Percentiles rank a stretch among this genome's conserved stretches.
These are phyloP conservation scores for Wickerhamiella shivajii DNA, from an alignment of 805 yeast species.

Conservation along the genomic window DNA sequence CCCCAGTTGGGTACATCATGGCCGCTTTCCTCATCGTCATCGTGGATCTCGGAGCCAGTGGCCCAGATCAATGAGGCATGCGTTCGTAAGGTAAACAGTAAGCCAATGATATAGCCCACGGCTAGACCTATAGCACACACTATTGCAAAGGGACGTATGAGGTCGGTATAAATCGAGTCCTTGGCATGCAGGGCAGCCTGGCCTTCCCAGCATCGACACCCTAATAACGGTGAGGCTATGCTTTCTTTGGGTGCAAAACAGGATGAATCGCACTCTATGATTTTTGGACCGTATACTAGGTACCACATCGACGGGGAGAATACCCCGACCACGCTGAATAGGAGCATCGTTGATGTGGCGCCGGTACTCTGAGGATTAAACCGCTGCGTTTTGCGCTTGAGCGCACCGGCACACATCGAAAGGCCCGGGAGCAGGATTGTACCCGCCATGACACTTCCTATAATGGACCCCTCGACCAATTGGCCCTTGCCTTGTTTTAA, in stretches of 20 bases:
- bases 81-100: slow-evolving; percentile 84
- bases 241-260: background rate
- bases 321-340: slow-evolving; percentile 81
- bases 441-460: slow-evolving; percentile 88
- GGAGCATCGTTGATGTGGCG: slow-evolving; percentile 87
- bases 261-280: slow-evolving; percentile 40
- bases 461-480: slow-evolving; percentile 88
- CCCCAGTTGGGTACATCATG: slow-evolving; percentile 99
- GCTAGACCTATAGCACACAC: slow-evolving; percentile 70
- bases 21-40: slow-evolving; percentile 36
- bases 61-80: slow-evolving; percentile 97
- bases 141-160: slow-evolving; percentile 71
- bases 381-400: slow-evolving; percentile 80
- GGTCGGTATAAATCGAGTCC: slow-evolving; percentile 47
- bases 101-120: slow-evolving; percentile 72
- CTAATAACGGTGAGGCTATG: background rate
- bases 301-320: slow-evolving; percentile 84
- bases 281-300: slow-evolving; percentile 80
- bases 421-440: slow-evolving; percentile 83
- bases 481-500: slow-evolving; percentile 70
- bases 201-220: slow-evolving; percentile 35
- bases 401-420: slow-evolving; percentile 96
- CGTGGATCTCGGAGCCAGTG: slow-evolving; percentile 36
- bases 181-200: slow-evolving; percentile 57
- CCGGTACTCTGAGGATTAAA: slow-evolving; percentile 96